Conservation (phyloP, 768 basidiomycete genomes). For the Tulasnella sp. region DNA sequence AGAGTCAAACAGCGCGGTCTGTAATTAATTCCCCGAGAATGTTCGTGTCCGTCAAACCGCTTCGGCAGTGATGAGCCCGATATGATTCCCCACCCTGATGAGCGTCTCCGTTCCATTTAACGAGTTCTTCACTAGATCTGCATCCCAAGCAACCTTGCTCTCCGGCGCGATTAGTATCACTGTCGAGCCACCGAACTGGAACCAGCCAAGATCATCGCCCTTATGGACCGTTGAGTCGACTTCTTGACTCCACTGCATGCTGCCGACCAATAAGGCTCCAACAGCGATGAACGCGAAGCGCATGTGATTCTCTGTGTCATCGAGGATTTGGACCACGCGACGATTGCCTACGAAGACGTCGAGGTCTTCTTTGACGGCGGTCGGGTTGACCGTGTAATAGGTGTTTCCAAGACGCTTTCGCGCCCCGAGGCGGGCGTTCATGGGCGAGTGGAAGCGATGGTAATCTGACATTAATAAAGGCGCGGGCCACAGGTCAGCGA, state of each 20-base stretch:
- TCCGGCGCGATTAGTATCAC: conserved; percentile 26
- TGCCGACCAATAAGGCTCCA: conserved; percentile 73
- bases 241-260: conserved; percentile 49
- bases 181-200: conserved; percentile 74
- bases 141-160: conserved; percentile 30
- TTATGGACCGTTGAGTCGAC: conserved; percentile 30
- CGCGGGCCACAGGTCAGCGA: too few relatives aligned
- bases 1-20: too few relatives aligned
- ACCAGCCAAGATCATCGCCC: conserved; percentile 40
- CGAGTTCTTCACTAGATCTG: conserved; percentile 34
- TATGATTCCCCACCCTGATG: too few relatives aligned
- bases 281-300: conserved; percentile 60
- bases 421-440: conserved; percentile 42
- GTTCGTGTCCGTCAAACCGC: too few relatives aligned
- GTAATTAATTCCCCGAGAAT: too few relatives aligned
- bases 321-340: conserved; percentile 37
- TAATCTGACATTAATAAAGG: conserved; percentile 55
- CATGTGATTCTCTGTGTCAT: conserved; percentile 17
- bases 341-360: conserved; percentile 57
- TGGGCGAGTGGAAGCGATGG: conserved; percentile 66
- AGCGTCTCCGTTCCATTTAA: conserved; percentile 3
- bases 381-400: conserved; percentile 61
- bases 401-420: conserved; percentile 40
- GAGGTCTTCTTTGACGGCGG: conserved; percentile 59
- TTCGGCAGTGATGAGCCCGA: too few relatives aligned